Conservation (phyloP, 257 asterid species). For the Nicotiana noctiflora region DNA sequence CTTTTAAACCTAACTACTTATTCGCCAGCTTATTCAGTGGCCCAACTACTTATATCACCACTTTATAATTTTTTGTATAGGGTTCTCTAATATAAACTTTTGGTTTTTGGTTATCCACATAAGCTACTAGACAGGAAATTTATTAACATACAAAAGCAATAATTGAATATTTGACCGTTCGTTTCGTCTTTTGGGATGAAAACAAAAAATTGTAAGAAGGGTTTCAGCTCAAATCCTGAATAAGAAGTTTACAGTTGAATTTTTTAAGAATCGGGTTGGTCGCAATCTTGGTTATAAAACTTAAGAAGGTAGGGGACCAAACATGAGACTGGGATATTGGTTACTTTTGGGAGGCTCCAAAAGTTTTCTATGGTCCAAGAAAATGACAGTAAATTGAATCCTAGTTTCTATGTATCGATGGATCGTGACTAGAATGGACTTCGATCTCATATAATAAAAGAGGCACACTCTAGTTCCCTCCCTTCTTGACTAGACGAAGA, state of each 20-base stretch:
- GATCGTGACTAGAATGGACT: no score
- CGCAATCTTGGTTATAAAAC: background rate
- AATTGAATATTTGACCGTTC: background rate
- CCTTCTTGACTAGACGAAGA: no score
- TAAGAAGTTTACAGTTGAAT: no score
- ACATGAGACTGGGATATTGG: background rate
- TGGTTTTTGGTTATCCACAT: background rate
- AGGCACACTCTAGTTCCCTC: no score
- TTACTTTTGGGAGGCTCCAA: background rate
- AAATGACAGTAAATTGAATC: background rate
- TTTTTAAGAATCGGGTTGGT: background rate
- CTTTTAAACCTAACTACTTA: background rate
- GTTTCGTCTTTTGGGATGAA: background rate
- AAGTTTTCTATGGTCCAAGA: background rate
- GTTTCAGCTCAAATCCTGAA: no score
- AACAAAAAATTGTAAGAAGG: background rate
- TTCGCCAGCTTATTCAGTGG: background rate
- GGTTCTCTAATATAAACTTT: background rate
- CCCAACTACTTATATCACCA: background rate
- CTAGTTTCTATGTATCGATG: no score
- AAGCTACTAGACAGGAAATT: background rate
- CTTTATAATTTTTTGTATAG: background rate
- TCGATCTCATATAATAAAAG: no score
- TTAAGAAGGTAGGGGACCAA: slow-evolving; percentile 4
- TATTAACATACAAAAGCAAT: background rate